Conservation (phyloP, 2,329 filamentous ascomycete genomes). For the Pseudocercospora eumusae region DNA sequence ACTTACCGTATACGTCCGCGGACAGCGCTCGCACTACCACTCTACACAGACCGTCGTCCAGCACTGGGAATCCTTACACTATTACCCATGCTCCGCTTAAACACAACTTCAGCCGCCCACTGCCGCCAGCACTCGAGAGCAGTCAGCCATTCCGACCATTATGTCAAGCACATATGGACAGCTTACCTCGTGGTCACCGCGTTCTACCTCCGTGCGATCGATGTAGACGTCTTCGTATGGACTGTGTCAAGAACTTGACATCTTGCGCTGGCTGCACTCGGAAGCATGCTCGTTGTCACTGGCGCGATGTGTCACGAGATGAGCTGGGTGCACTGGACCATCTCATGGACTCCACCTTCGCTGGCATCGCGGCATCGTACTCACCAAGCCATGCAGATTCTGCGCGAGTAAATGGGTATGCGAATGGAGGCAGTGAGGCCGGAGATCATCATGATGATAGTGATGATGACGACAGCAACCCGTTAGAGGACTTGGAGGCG, state of each 20-base stretch:
- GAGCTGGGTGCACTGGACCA: slow-evolving; percentile 52
- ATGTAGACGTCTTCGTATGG: slow-evolving; percentile 75
- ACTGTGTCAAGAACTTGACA: slow-evolving; percentile 82
- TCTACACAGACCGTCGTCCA: slow-evolving; percentile 33
- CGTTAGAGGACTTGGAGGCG: slow-evolving; percentile 40
- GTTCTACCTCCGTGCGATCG: slow-evolving; percentile 83
- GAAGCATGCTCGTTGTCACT: slow-evolving; percentile 85
- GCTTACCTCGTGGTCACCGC: slow-evolving; percentile 69
- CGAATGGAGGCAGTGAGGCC: slow-evolving; percentile 26
- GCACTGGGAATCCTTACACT: slow-evolving; percentile 26
- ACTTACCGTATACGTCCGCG: slow-evolving; percentile 27
- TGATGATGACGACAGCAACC: slow-evolving; percentile 41
- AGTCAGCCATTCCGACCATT: slow-evolving; percentile 41
- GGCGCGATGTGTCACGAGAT: slow-evolving; percentile 76
- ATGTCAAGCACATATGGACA: slow-evolving; percentile 66
- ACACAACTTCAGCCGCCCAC: slow-evolving; percentile 43
- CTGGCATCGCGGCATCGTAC: slow-evolving; percentile 1
- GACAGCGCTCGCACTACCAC: slow-evolving; percentile 21
- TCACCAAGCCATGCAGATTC: slow-evolving; percentile 13
- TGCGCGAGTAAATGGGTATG: slow-evolving; percentile 27
- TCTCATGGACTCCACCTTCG: slow-evolving; percentile 32
- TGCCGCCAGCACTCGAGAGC: slow-evolving; percentile 41
- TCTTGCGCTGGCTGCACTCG: slow-evolving; percentile 86
- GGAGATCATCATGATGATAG: slow-evolving; percentile 33
- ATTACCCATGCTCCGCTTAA: slow-evolving; percentile 31